phyloP scores from a whole-genome alignment of 1,284 basidiomycete genomes.

The Agroathelia rolfsii region DNA sequence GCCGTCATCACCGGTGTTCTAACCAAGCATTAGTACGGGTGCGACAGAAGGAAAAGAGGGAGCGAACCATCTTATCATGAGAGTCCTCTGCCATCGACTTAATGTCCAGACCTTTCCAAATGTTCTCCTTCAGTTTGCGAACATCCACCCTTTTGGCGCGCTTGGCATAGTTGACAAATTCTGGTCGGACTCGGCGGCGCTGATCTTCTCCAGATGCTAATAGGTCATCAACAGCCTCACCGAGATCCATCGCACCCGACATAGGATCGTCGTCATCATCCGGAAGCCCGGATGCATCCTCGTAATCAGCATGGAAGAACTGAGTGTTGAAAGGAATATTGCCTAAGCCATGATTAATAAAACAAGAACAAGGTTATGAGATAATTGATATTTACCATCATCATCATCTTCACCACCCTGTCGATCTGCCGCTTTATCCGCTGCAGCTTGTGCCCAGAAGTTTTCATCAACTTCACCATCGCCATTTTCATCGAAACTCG shows the following conservation, averaged over 20 bases:
- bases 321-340: constrained; percentile 86
- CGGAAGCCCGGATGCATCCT: constrained; percentile 72
- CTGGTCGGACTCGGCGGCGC: constrained; percentile 73
- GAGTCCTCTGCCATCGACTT: constrained; percentile 41
- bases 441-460: constrained; percentile 92
- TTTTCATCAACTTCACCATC: constrained; percentile 87
- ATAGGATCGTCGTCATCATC: constrained; percentile 57
- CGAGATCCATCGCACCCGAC: too few species aligned
- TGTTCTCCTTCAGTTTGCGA: constrained; percentile 93
- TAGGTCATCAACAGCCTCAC: constrained; percentile 53
- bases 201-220: constrained; percentile 75
- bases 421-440: constrained; percentile 59
- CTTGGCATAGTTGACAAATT: constrained; percentile 92
- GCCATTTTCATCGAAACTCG: constrained; percentile 42
- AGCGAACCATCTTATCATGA: constrained; percentile 44
- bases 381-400: constrained; percentile 50
- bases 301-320: constrained; percentile 92
- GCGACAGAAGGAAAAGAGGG: constrained; percentile 1
- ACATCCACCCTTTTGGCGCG: constrained; percentile 96
- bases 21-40: constrained; percentile 8
- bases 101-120: constrained; percentile 87
- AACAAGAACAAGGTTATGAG: constrained; percentile 3
- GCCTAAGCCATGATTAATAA: constrained; percentile 14
- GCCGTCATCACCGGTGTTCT: constrained; percentile 44
- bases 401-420: constrained; percentile 47